Conservation (phyloP, 2,329 filamentous ascomycete genomes). For the Aspergillus jensenii region DNA sequence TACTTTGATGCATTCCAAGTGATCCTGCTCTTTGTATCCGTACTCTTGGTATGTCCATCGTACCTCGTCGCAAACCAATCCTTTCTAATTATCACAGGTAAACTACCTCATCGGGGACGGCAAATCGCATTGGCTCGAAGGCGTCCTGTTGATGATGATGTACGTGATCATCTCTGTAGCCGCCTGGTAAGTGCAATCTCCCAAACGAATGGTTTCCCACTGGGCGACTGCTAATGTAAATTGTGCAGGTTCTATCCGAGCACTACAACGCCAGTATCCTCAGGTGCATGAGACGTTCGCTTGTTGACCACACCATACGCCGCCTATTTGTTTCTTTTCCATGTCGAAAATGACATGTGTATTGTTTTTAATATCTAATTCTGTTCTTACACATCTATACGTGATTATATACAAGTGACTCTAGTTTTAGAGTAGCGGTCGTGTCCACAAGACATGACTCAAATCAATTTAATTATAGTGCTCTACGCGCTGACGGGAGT, state of each 20-base stretch:
- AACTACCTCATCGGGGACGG: slow-evolving; percentile 65
- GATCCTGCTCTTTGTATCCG: slow-evolving; percentile 59
- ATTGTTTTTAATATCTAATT: background rate
- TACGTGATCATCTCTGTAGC: slow-evolving; percentile 64
- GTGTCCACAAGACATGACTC: too few species aligned
- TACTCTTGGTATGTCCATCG: slow-evolving; percentile 39
- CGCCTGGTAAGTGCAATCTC: slow-evolving; percentile 48
- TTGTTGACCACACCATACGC: background rate
- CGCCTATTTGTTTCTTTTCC: background rate
- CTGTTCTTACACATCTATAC: background rate
- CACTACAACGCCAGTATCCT: too few species aligned
- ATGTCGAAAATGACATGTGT: background rate
- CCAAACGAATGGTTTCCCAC: background rate
- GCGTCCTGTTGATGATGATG: slow-evolving; percentile 58
- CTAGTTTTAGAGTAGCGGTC: too few species aligned
- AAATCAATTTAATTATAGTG: too few species aligned
- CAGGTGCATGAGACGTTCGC: too few species aligned
- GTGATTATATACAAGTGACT: too few species aligned
- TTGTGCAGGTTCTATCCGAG: too few species aligned
- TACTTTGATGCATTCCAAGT: slow-evolving; percentile 90
- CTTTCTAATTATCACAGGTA: slow-evolving; percentile 40
- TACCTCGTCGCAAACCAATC: background rate
- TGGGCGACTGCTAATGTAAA: too few species aligned
- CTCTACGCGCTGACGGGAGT: too few species aligned
- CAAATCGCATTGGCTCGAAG: slow-evolving; percentile 61